A percentile compares a stretch with the other conserved stretches of the same genome.
Conservation (phyloP, 1,284 basidiomycete species). For the Rhodotorula glutinis region DNA sequence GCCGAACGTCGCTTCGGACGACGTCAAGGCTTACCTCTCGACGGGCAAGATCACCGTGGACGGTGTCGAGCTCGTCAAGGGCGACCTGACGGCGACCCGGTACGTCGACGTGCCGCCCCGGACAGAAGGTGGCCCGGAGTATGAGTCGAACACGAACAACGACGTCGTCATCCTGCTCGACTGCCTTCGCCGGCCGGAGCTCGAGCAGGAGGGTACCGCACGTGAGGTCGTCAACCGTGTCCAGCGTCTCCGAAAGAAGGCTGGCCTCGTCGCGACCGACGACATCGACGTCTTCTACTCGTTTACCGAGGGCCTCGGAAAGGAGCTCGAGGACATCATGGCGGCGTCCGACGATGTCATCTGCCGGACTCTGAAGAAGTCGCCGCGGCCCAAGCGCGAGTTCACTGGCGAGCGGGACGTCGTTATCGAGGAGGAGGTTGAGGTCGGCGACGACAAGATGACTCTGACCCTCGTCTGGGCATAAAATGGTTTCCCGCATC, state of each 20-base stretch:
- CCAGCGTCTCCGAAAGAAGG: conserved; percentile 93
- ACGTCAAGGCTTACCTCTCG: conserved; percentile 72
- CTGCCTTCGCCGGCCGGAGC: conserved; percentile 77
- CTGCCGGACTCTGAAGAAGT: conserved; percentile 68
- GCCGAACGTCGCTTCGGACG: conserved; percentile 74
- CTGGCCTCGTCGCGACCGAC: conserved; percentile 89
- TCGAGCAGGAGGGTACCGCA: conserved; percentile 82
- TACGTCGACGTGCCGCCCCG: conserved; percentile 75
- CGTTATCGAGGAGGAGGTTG: conserved; percentile 80
- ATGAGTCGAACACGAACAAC: conserved; percentile 84
- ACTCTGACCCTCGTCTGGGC: conserved; percentile 47
- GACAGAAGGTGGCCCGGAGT: conserved; percentile 56
- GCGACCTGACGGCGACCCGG: conserved; percentile 85
- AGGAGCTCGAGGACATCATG: conserved; percentile 69
- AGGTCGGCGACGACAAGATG: conserved; percentile 79
- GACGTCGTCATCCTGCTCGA: conserved; percentile 93
- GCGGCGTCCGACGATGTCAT: conserved; percentile 68
- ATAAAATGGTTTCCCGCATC: conserved; percentile 2
- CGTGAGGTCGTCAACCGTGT: conserved; percentile 90
- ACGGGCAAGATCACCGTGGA: conserved; percentile 79
- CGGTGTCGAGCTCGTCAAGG: conserved; percentile 82
- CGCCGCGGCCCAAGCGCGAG: conserved; percentile 55
- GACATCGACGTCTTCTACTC: conserved; percentile 86
- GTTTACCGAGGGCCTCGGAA: conserved; percentile 52
- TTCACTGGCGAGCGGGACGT: conserved; percentile 56